Conservation (phyloP, 805 yeast genomes). For the Nakazawaea peltata region DNA sequence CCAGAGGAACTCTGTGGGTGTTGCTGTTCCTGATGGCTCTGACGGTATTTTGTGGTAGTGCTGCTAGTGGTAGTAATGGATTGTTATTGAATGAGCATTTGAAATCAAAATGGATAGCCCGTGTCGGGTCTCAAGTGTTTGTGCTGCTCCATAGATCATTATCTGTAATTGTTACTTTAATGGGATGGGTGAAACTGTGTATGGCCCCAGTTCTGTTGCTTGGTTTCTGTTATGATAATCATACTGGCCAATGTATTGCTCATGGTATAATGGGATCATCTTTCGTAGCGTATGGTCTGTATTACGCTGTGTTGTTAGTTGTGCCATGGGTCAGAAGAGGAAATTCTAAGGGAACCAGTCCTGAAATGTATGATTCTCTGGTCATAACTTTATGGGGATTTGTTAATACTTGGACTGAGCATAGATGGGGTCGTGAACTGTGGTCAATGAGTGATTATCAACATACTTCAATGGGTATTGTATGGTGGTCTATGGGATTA, state of each 20-base stretch:
- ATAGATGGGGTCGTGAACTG: slow-evolving; percentile 81
- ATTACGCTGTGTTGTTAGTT: slow-evolving; percentile 56
- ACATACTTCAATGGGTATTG: slow-evolving; percentile 93
- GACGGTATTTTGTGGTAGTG: slow-evolving; percentile 45
- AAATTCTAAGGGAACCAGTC: slow-evolving; percentile 43
- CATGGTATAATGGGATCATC: slow-evolving; percentile 97
- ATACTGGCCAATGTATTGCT: slow-evolving; percentile 92
- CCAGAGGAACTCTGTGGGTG: slow-evolving; percentile 64
- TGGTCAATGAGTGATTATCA: slow-evolving; percentile 95
- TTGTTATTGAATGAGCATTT: slow-evolving; percentile 25
- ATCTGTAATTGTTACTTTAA: slow-evolving; percentile 37
- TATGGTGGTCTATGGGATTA: slow-evolving; percentile 95
- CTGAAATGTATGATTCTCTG: slow-evolving; percentile 77
- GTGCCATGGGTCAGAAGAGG: slow-evolving; percentile 67
- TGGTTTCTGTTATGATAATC: slow-evolving; percentile 79
- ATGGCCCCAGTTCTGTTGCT: slow-evolving; percentile 78
- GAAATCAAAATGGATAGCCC: slow-evolving; percentile 23
- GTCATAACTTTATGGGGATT: slow-evolving; percentile 88
- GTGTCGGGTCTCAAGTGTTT: slow-evolving; percentile 29
- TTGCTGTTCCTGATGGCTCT: slow-evolving; percentile 37
- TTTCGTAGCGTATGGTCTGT: slow-evolving; percentile 71
- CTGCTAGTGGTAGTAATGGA: slow-evolving; percentile 44
- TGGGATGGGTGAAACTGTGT: slow-evolving; percentile 75
- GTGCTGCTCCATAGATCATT: slow-evolving; percentile 32
- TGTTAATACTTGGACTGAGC: slow-evolving; percentile 93